Evolutionary conservation across 1,284 basidiomycete species (phyloP).

Genomic region (Pyrrhoderma lamaoense): DNA sequence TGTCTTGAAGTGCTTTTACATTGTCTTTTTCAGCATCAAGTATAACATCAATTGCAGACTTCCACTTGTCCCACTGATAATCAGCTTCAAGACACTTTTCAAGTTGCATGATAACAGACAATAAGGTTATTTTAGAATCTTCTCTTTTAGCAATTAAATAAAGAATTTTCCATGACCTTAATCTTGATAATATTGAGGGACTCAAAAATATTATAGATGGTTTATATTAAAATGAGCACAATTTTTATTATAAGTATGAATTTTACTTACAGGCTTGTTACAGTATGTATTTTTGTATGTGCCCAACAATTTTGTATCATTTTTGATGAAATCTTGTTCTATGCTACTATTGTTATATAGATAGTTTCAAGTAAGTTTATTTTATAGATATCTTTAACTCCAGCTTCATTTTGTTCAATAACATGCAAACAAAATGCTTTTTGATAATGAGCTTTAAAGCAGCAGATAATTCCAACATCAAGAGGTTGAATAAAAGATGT

Average conservation of each 20-base stretch:
- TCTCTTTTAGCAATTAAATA: not conserved
- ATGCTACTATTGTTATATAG: slow-evolving; percentile 26
- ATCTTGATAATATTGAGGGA: slow-evolving; percentile 19
- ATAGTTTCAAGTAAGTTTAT: slow-evolving; percentile 30
- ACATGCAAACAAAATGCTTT: slow-evolving; percentile 23
- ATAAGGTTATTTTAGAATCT: not conserved
- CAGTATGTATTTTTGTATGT: slow-evolving; percentile 23
- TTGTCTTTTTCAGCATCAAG: slow-evolving; percentile 1
- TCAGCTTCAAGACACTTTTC: not conserved
- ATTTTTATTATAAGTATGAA: not conserved
- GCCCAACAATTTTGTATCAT: slow-evolving; percentile 32
- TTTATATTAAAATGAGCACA: not conserved
- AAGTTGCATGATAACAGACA: not conserved
- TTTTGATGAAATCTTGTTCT: slow-evolving; percentile 23
- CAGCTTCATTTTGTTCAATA: slow-evolving; percentile 28
- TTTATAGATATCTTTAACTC: slow-evolving; percentile 28
- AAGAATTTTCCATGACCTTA: slow-evolving; percentile 22
- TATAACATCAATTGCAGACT: slow-evolving; percentile 4
- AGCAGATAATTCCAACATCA: slow-evolving; percentile 28
- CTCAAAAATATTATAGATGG: not conserved
- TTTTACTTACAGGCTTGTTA: too few species aligned
- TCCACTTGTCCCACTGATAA: not conserved
- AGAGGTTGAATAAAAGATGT: slow-evolving; percentile 20
- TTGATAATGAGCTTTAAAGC: slow-evolving; percentile 26
- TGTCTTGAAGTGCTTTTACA: not conserved